A percentile compares a stretch with the other conserved stretches of the same genome.
Conservation (phyloP, 2,329 filamentous ascomycete genomes). For the Beauveria scarabaeidicola region DNA sequence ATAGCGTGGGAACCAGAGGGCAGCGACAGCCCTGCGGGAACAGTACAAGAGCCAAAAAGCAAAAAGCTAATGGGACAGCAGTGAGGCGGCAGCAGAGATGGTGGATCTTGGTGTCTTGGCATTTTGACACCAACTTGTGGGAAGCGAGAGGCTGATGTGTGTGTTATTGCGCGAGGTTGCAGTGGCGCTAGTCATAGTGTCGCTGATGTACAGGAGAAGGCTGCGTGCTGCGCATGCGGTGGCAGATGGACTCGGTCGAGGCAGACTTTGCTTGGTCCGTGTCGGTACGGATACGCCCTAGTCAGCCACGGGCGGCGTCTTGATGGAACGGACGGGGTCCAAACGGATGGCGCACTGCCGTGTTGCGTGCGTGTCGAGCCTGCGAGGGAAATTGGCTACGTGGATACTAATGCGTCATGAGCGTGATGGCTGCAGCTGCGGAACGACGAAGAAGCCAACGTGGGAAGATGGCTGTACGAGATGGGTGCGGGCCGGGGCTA, state of each 20-base stretch:
- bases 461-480: neutral
- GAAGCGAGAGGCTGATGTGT: neutral
- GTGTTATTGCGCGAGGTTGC: neutral
- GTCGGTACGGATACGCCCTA: neutral
- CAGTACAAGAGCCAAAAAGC: neutral
- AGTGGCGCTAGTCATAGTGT: neutral
- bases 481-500: neutral
- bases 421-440: neutral
- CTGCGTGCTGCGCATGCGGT: neutral
- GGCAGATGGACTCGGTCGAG: neutral
- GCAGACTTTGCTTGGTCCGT: neutral
- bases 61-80: neutral
- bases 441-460: neutral
- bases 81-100: neutral
- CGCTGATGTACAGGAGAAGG: neutral
- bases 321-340: slow-evolving; percentile 6
- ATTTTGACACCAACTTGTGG: neutral
- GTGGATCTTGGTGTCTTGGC: slow-evolving; percentile 8
- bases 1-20: slow-evolving; percentile 8
- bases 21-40: neutral
- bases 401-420: slow-evolving; percentile 10
- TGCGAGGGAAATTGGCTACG: slow-evolving; percentile 3
- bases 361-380: neutral
- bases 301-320: neutral
- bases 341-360: neutral